Base-by-base conservation (phyloP, 2,329 filamentous ascomycete genomes). In the Verticillium longisporum region DNA sequence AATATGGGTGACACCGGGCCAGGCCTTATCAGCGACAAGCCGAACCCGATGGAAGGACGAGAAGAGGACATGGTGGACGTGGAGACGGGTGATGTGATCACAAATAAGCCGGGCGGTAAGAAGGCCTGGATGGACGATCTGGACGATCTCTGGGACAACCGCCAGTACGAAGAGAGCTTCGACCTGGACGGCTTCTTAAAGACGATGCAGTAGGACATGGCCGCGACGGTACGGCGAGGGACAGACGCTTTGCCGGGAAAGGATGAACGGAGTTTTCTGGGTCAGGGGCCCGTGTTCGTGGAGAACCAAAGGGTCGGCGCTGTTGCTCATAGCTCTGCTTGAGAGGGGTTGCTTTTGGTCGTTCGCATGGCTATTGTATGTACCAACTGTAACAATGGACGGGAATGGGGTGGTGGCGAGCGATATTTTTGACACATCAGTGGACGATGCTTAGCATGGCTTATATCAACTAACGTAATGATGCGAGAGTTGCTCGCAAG, bases 151-250 rank as follows among this genome's bases (percentile, higher is more conserved):
- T 99, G 95, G 94, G 95, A 98, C 73, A 94, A 97, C 73, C 88
- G 88, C 72, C 93, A 97, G 79, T 99, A 99, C 75, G 92, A 97
- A 76, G 95, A 99, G 78, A 96, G 96, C 75, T 98, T 97, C 74
- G 92, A 98, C 73, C 78, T 99, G 67, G 92, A 97, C 69, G 93
- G 91, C 3, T 99, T 98, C 78, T 83, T 99, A 78, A 93, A 92
- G 74, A 96, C 86, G 67, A 97, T 99, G 91, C 91, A 92, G 62
- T 82, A 70, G 71, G 37, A 57, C 41, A 15, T 50, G 56, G 31
- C 21, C n/a, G n/a, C 37, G 56, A 26, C 15, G 10, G 6, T n/a
- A 18, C 26, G 36, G 45, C 18, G 9, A 11, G 41, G 41, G 13
- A 56, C 59, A 56, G n/a, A 15, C 6, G 10, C 18, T 26, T 10